Conservation (phyloP, 768 basidiomycete species). For the Daedalea quercina region DNA sequence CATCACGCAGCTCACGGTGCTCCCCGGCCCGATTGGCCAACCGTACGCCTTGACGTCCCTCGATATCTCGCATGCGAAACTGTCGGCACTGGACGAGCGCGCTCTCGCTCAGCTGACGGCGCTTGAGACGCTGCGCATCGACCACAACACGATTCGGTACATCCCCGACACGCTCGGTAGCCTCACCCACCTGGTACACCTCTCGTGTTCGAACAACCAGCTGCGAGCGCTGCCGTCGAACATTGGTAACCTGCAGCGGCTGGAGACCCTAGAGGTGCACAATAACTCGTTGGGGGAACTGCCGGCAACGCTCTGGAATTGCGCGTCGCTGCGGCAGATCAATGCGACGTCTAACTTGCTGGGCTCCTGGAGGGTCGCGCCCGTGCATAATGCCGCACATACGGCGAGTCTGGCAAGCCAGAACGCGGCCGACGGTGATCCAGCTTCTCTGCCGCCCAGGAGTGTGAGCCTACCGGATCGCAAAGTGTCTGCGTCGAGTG, state of each 20-base stretch:
- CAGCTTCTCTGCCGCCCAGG: not conserved
- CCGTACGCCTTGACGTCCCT: conserved; percentile 65
- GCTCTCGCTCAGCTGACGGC: conserved; percentile 67
- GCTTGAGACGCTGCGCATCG: conserved; percentile 65
- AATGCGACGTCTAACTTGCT: conserved; percentile 90
- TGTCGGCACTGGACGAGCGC: conserved; percentile 74
- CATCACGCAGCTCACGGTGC: conserved; percentile 69
- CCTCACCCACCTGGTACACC: conserved; percentile 57
- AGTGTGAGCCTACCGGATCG: conserved; percentile 26
- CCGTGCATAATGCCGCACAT: conserved; percentile 20
- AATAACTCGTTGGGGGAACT: conserved; percentile 83
- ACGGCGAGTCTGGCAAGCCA: not conserved
- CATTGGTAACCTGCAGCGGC: conserved; percentile 69
- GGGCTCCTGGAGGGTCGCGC: conserved; percentile 63
- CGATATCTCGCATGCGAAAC: conserved; percentile 83
- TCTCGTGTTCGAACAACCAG: conserved; percentile 91
- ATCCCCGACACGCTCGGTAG: conserved; percentile 82
- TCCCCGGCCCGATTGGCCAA: conserved; percentile 40
- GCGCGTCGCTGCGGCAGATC: conserved; percentile 60
- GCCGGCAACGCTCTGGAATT: conserved; percentile 78
- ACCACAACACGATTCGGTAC: conserved; percentile 80
- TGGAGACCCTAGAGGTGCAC: conserved; percentile 79
- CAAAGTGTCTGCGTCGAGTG: conserved; percentile 34
- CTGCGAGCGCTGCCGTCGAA: conserved; percentile 68
- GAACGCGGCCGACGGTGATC: not conserved